phyloP scores from a whole-genome alignment of 1,284 basidiomycete genomes.

The Cryptococcus floricola region DNA sequence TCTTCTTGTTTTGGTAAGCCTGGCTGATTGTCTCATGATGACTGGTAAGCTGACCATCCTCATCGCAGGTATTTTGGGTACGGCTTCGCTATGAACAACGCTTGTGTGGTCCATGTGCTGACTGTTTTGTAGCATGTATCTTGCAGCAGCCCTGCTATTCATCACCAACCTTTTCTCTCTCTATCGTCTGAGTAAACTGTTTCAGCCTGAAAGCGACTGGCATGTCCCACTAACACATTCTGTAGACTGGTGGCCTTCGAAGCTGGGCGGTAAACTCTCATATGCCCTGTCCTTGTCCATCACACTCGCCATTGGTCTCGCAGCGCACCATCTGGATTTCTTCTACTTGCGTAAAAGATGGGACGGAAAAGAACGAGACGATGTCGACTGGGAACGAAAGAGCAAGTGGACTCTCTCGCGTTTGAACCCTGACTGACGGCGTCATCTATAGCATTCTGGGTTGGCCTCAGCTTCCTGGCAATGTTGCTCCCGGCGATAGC shows the following conservation, averaged over 20 bases:
- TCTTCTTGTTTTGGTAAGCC: constrained; percentile 51
- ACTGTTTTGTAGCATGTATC: constrained; percentile 42
- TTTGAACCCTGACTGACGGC: background rate
- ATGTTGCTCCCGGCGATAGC: constrained; percentile 57
- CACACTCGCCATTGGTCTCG: constrained; percentile 51
- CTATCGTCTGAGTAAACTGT: constrained; percentile 46
- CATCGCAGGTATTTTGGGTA: constrained; percentile 42
- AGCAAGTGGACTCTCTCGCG: constrained; percentile 36
- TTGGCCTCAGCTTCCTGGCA: constrained; percentile 54
- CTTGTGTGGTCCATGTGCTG: background rate
- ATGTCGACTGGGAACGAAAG: constrained; percentile 57
- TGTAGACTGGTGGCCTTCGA: constrained; percentile 48
- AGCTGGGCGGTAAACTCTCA: constrained; percentile 53
- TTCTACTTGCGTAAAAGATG: constrained; percentile 40
- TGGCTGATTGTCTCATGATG: background rate
- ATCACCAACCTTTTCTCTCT: constrained; percentile 58
- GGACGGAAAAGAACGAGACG: constrained; percentile 21
- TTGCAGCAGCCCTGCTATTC: constrained; percentile 54
- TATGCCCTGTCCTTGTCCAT: constrained; percentile 54
- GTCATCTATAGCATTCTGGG: constrained; percentile 50
- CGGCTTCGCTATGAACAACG: background rate
- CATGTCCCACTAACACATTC: background rate
- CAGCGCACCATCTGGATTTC: constrained; percentile 52
- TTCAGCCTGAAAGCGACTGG: background rate
- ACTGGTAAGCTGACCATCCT: background rate